Percentiles rank a stretch among this genome's conserved stretches.
Evolutionary conservation across 352 stramenopile species (phyloP).

Genomic region (Globisporangium splendens): DNA sequence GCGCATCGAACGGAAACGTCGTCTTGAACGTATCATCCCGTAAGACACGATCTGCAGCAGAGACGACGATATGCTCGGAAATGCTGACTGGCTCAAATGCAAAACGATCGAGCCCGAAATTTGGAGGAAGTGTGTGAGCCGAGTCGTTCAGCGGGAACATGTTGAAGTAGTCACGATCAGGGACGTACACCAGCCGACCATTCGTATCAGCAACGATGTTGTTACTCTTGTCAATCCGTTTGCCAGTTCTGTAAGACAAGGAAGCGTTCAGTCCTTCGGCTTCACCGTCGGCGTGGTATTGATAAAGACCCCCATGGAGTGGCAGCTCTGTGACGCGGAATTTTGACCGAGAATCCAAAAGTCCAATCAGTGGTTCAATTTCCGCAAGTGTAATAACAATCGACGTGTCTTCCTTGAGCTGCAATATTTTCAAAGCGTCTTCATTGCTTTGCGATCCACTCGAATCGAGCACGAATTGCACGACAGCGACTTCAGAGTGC

Average conservation of each 20-base stretch:
- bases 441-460: constrained; percentile 1
- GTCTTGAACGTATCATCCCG: neutral
- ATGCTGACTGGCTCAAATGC: constrained; percentile 27
- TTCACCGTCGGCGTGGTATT: constrained; percentile 22
- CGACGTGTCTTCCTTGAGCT: constrained; percentile 56
- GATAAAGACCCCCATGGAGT: constrained; percentile 42
- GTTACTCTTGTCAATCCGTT: neutral
- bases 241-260: constrained; percentile 7
- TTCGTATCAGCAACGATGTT: constrained; percentile 21
- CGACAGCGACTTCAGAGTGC: constrained; percentile 8
- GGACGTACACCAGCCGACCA: constrained; percentile 41
- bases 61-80: neutral
- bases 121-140: neutral
- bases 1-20: constrained; percentile 9
- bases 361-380: constrained; percentile 38
- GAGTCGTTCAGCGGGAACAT: constrained; percentile 6
- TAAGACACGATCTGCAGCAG: neutral
- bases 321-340: constrained; percentile 38
- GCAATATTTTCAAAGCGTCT: constrained; percentile 12
- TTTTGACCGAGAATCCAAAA: constrained; percentile 23
- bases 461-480: constrained; percentile 8
- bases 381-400: constrained; percentile 26
- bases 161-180: constrained; percentile 56
- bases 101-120: constrained; percentile 27
- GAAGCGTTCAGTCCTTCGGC: too few relatives aligned